Evolutionary conservation across 1,139 yeast species (phyloP).

Genomic region (Hansenula lynferdii): DNA sequence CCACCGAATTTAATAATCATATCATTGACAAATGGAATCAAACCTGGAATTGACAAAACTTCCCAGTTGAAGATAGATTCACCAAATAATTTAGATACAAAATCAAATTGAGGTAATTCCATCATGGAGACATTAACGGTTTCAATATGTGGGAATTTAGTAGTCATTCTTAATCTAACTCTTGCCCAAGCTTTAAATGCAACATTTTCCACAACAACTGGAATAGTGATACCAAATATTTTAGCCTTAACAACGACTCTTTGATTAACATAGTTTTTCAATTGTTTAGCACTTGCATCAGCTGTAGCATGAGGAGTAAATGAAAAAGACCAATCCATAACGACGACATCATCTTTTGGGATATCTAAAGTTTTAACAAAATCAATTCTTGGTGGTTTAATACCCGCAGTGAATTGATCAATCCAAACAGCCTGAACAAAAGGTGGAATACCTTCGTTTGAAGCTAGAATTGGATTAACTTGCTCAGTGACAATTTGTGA

Average conservation of each 20-base stretch:
- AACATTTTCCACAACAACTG: slow-evolving; percentile 57
- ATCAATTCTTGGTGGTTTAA: slow-evolving; percentile 93
- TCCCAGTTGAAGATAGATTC: slow-evolving; percentile 85
- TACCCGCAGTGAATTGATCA: slow-evolving; percentile 85
- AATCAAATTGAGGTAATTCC: slow-evolving; percentile 86
- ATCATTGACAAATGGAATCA: slow-evolving; percentile 73
- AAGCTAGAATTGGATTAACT: slow-evolving; percentile 77
- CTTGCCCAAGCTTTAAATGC: slow-evolving; percentile 66
- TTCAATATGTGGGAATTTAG: slow-evolving; percentile 88
- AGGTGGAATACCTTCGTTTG: slow-evolving; percentile 69
- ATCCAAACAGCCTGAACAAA: slow-evolving; percentile 80
- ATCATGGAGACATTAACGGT: slow-evolving; percentile 80
- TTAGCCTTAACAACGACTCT: slow-evolving; percentile 63
- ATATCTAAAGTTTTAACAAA: slow-evolving; percentile 83
- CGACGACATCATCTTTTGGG: slow-evolving; percentile 86
- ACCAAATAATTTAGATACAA: slow-evolving; percentile 65
- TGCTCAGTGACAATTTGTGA: slow-evolving; percentile 82
- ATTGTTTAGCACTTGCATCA: slow-evolving; percentile 79
- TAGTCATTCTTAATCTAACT: slow-evolving; percentile 82
- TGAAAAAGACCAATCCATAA: slow-evolving; percentile 92
- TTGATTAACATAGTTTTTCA: slow-evolving; percentile 80
- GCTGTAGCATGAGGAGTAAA: slow-evolving; percentile 87
- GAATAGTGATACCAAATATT: slow-evolving; percentile 62
- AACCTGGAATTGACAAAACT: slow-evolving; percentile 79
- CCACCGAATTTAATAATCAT: slow-evolving; percentile 85